Evolutionary conservation across 768 basidiomycete genomes (phyloP).

Genomic region (Boletus reticuloceps): DNA sequence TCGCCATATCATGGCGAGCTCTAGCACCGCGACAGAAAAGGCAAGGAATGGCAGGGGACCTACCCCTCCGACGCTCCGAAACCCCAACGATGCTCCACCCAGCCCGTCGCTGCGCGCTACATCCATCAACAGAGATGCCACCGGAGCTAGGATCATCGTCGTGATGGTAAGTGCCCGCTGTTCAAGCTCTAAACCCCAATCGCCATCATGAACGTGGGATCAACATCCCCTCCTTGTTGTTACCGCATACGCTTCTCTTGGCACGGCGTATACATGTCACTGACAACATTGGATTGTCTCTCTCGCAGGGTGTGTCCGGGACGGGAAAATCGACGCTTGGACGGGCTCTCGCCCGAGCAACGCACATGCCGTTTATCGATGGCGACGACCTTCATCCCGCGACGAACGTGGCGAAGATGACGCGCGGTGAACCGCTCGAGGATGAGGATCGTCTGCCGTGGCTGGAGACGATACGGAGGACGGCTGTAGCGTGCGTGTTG

Average conservation of each 20-base stretch:
- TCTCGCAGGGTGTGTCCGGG: constrained; percentile 63
- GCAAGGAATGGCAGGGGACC: too few relatives aligned
- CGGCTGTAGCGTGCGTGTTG: constrained; percentile 40
- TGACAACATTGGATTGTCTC: too few relatives aligned
- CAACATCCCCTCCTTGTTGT: background rate
- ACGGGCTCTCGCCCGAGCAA: constrained; percentile 51
- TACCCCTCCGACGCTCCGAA: too few relatives aligned
- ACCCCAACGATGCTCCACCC: too few relatives aligned
- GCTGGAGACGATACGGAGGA: constrained; percentile 69
- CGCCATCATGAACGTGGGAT: background rate
- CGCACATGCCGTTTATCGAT: constrained; percentile 79
- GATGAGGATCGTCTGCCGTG: constrained; percentile 87
- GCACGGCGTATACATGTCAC: too few relatives aligned
- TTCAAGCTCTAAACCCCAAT: too few relatives aligned
- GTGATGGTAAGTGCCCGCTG: constrained; percentile 43
- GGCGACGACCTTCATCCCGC: constrained; percentile 86
- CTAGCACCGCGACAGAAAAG: too few relatives aligned
- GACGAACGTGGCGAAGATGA: constrained; percentile 87
- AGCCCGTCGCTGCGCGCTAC: too few relatives aligned
- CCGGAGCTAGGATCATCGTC: constrained; percentile 36
- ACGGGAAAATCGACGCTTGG: constrained; percentile 76
- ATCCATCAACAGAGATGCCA: background rate
- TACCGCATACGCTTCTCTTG: too few relatives aligned
- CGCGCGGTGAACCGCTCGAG: constrained; percentile 65
- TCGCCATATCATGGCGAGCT: too few relatives aligned